These are phyloP conservation scores for Spongiforma sp. DNA, from an alignment of 1,284 basidiomycete genomes.

Conservation along the genomic window DNA sequence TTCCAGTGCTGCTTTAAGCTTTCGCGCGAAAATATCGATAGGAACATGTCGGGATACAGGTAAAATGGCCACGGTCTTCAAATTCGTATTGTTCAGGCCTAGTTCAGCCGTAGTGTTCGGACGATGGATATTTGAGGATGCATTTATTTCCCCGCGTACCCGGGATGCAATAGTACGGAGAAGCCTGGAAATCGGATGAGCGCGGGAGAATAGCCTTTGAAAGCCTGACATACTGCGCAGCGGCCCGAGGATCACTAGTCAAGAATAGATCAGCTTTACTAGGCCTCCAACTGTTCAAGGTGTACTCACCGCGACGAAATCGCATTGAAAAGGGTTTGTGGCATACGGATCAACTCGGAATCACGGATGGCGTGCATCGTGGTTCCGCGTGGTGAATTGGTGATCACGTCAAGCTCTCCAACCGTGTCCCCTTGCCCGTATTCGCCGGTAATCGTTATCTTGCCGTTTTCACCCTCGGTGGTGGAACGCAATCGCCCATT, in stretches of 20 bases:
- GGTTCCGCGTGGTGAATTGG: conserved; percentile 84
- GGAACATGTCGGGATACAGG: conserved; percentile 86
- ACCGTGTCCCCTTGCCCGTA: conserved; percentile 93
- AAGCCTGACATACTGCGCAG: conserved; percentile 75
- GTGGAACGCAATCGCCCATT: conserved; percentile 94
- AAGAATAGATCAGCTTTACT: conserved; percentile 6
- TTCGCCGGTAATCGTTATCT: conserved; percentile 87
- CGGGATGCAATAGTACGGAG: conserved; percentile 93
- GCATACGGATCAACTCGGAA: conserved; percentile 98
- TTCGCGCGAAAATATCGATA: conserved; percentile 86
- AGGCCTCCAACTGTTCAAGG: not conserved
- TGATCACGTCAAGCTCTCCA: conserved; percentile 97
- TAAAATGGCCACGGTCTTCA: conserved; percentile 92
- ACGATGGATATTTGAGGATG: conserved; percentile 51
- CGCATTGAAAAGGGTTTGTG: conserved; percentile 96
- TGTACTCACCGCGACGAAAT: conserved; percentile 77
- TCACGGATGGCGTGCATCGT: conserved; percentile 99
- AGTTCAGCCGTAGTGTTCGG: conserved; percentile 58
- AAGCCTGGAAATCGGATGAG: conserved; percentile 51
- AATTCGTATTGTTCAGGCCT: conserved; percentile 85
- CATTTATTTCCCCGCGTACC: conserved; percentile 83
- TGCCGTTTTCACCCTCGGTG: conserved; percentile 70
- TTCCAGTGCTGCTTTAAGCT: conserved; percentile 87
- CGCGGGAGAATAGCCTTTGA: not conserved
- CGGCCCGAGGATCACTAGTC: conserved; percentile 91